Percentiles rank a stretch among this genome's conserved stretches.
These are phyloP conservation scores for Lachnum nothofagi DNA, from an alignment of 2,329 filamentous ascomycete genomes.

Conservation along the genomic window DNA sequence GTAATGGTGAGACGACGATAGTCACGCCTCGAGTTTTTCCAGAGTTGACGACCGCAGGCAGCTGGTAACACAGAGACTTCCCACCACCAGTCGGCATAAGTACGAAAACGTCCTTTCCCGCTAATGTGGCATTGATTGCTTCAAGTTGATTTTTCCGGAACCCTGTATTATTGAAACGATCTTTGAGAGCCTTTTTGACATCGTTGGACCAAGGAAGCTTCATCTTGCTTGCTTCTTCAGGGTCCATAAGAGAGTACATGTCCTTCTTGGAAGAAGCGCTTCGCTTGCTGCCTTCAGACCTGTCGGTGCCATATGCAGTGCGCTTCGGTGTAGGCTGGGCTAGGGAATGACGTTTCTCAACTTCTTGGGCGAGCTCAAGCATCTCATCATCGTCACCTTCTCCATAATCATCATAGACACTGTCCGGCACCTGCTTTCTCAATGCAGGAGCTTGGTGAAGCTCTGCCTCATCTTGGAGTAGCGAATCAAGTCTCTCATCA, in stretches of 20 bases:
- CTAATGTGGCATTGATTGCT: constrained; percentile 88
- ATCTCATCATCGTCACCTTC: constrained; percentile 34
- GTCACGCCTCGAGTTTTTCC: constrained; percentile 84
- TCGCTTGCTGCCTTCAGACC: constrained; percentile 13
- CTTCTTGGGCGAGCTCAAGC: constrained; percentile 38
- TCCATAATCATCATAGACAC: constrained; percentile 22
- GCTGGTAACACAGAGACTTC: constrained; percentile 93
- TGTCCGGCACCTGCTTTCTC: constrained; percentile 4
- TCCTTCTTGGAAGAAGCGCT: constrained; percentile 13
- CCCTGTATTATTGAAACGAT: constrained; percentile 76
- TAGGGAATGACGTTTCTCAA: constrained; percentile 36
- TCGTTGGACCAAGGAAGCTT: constrained; percentile 78
- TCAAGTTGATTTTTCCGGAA: constrained; percentile 91
- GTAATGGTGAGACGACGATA: constrained; percentile 85
- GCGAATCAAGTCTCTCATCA: constrained; percentile 22
- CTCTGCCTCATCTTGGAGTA: constrained; percentile 25
- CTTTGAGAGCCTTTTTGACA: constrained; percentile 72
- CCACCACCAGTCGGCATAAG: constrained; percentile 97
- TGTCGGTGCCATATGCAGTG: constrained; percentile 12
- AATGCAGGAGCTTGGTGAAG: constrained; percentile 6
- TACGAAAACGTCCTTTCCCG: constrained; percentile 85
- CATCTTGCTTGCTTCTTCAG: constrained; percentile 49
- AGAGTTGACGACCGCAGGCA: constrained; percentile 76
- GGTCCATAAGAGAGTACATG: constrained; percentile 31
- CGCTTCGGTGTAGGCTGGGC: constrained; percentile 1